Evolutionary conservation across 2,329 filamentous ascomycete genomes (phyloP).

Genomic region (Aspergillus unguis): DNA sequence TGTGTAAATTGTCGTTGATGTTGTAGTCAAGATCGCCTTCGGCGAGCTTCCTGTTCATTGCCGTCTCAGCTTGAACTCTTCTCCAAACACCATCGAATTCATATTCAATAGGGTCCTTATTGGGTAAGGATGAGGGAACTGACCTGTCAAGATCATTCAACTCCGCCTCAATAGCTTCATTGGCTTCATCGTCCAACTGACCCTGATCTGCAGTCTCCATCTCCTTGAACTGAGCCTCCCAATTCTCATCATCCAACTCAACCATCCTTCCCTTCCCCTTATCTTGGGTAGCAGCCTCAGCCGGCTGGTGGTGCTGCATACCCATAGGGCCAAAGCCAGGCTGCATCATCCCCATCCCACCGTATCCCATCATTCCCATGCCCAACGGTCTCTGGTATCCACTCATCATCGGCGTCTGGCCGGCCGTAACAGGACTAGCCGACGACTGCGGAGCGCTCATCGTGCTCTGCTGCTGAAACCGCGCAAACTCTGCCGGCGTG

Average conservation of each 20-base stretch:
- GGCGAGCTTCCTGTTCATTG: slow-evolving; percentile 56
- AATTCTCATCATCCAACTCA: slow-evolving; percentile 87
- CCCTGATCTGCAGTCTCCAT: slow-evolving; percentile 62
- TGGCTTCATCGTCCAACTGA: slow-evolving; percentile 60
- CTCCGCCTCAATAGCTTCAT: slow-evolving; percentile 76
- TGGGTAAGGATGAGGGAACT: slow-evolving; percentile 65
- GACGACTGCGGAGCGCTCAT: slow-evolving; percentile 53
- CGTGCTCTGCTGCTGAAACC: slow-evolving; percentile 73
- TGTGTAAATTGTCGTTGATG: slow-evolving; percentile 47
- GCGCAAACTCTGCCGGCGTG: slow-evolving; percentile 78
- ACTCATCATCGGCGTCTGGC: slow-evolving; percentile 60
- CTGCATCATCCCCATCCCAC: slow-evolving; percentile 52
- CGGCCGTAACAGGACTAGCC: slow-evolving; percentile 55
- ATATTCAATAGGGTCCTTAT: slow-evolving; percentile 73
- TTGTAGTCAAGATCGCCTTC: slow-evolving; percentile 60
- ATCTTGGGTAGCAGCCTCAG: slow-evolving; percentile 54
- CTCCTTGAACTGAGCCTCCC: slow-evolving; percentile 94
- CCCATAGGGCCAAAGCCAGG: slow-evolving; percentile 48
- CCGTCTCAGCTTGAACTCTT: slow-evolving; percentile 46
- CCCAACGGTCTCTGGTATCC: slow-evolving; percentile 46
- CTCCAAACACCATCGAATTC: slow-evolving; percentile 79
- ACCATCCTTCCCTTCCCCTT: slow-evolving; percentile 83
- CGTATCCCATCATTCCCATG: slow-evolving; percentile 44
- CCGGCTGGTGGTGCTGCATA: slow-evolving; percentile 39
- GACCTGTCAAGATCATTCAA: slow-evolving; percentile 85